Evolutionary conservation across 768 basidiomycete genomes (phyloP).

Genomic region (Xerocomellus amylosporus): DNA sequence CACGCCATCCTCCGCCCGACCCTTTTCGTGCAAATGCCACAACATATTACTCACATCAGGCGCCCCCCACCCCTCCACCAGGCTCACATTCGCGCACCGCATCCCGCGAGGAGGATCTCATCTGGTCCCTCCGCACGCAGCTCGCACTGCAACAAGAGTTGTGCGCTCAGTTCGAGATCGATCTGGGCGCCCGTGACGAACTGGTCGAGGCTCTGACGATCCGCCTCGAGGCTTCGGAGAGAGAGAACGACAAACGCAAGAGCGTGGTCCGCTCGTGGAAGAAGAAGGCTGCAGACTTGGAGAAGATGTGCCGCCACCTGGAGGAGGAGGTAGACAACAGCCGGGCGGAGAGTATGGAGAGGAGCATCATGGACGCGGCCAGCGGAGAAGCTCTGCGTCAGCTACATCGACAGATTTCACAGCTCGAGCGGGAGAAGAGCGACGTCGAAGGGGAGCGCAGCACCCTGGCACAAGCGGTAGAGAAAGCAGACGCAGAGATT

Average conservation of each 20-base stretch:
- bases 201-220: conserved; percentile 57
- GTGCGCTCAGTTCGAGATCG: conserved; percentile 72
- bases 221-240: conserved; percentile 54
- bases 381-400: conserved; percentile 75
- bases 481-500: conserved; percentile 62
- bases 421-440: conserved; percentile 65
- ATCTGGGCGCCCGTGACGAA: conserved; percentile 71
- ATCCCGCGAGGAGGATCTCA: conserved; percentile 69
- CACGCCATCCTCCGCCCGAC: conserved; percentile 51
- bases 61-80: conserved; percentile 61
- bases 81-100: conserved; percentile 53
- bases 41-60: conserved; percentile 76
- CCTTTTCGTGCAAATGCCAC: conserved; percentile 71
- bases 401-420: conserved; percentile 75
- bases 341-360: conserved; percentile 75
- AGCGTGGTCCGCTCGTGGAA: conserved; percentile 58
- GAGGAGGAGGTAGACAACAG: conserved; percentile 89
- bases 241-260: conserved; percentile 61
- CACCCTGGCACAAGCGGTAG: conserved; percentile 23
- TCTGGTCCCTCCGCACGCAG: conserved; percentile 72
- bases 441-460: conserved; percentile 49
- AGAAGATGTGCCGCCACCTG: conserved; percentile 58
- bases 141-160: conserved; percentile 72
- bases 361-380: conserved; percentile 82
- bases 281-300: conserved; percentile 74